Conservation (phyloP, 2,329 filamentous ascomycete genomes). For the Phoma sp. region DNA sequence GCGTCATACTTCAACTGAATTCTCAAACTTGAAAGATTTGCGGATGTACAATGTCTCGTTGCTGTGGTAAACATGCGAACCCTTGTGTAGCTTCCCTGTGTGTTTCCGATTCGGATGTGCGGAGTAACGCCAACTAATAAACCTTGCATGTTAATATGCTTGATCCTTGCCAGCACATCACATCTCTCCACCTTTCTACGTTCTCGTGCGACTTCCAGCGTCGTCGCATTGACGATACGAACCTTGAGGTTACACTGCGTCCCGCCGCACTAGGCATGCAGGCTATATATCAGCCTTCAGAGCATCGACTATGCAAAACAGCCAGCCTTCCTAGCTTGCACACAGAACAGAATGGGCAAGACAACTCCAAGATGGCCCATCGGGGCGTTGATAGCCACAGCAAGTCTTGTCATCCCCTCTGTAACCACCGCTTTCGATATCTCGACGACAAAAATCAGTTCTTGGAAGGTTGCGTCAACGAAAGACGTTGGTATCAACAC, state of each 20-base stretch:
- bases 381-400: conserved; percentile 4
- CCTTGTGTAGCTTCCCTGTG: conserved; percentile 5
- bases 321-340: neutral
- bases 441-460: conserved; percentile 20
- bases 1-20: neutral
- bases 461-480: conserved; percentile 31
- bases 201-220: conserved; percentile 11
- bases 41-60: neutral
- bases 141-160: conserved; percentile 14
- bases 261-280: conserved; percentile 4
- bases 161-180: conserved; percentile 3
- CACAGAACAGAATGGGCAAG: neutral
- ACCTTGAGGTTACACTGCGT: conserved; percentile 7
- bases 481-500: conserved; percentile 25
- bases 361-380: neutral
- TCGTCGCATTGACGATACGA: conserved; percentile 5
- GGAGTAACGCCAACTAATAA: conserved; percentile 2
- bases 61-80: conserved; percentile 8
- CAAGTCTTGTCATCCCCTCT: neutral
- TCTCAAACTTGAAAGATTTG: neutral
- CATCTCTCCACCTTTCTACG: conserved; percentile 13
- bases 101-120: neutral
- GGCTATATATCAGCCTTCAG: conserved; percentile 6
- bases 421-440: conserved; percentile 9
- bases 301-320: neutral